Percentiles rank a stretch among this genome's conserved stretches.
Conservation (phyloP, 805 yeast genomes). For the Millerago galiae region DNA sequence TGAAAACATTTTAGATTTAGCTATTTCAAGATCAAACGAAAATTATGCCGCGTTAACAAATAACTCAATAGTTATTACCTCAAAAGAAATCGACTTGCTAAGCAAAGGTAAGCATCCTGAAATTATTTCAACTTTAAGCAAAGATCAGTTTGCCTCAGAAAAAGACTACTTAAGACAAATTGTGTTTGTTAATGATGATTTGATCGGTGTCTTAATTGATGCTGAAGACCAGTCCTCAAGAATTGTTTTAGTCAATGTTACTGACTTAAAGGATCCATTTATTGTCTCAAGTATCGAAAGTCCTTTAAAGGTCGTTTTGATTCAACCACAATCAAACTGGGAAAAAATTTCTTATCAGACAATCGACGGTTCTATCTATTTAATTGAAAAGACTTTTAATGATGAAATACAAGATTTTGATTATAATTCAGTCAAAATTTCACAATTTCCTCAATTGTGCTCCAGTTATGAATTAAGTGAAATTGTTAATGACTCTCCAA, state of each 20-base stretch:
- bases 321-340: conserved; percentile 51
- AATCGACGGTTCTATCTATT: conserved; percentile 53
- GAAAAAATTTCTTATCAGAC: conserved; percentile 49
- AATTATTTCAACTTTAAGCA: conserved; percentile 15
- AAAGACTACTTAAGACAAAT: conserved; percentile 56
- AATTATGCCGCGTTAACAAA: conserved; percentile 52
- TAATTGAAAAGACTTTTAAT: conserved; percentile 23
- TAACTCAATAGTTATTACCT: conserved; percentile 38
- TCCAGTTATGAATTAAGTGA: conserved; percentile 46
- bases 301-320: conserved; percentile 44
- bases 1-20: conserved; percentile 53
- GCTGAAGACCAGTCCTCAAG: conserved; percentile 39
- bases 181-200: conserved; percentile 44
- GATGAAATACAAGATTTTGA: conserved; percentile 23
- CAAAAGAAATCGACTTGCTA: conserved; percentile 39
- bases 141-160: conserved; percentile 31
- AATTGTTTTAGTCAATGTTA: conserved; percentile 43
- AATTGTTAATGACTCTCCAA: conserved; percentile 16
- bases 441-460: conserved; percentile 66
- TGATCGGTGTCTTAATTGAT: conserved; percentile 57
- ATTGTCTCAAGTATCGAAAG: conserved; percentile 37
- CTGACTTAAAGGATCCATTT: conserved; percentile 35
- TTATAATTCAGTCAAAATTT: conserved; percentile 28
- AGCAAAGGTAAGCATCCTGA: conserved; percentile 42
- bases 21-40: conserved; percentile 56